phyloP scores from a whole-genome alignment of 805 yeast genomes.

The Saturnispora zaruensis region DNA sequence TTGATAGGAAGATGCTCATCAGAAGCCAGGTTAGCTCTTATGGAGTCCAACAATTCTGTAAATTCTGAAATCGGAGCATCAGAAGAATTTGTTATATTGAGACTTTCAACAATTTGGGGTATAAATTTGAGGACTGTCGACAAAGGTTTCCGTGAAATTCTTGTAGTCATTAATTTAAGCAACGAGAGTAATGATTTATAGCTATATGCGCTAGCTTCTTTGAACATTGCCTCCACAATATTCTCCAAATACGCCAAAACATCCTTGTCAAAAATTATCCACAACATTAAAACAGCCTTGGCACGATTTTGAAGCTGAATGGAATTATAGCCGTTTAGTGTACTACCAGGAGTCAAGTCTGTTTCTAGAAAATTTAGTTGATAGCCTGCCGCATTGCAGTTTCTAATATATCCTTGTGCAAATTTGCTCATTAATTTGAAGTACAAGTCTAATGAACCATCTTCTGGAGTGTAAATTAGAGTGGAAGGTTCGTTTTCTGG shows the following conservation, averaged over 20 bases:
- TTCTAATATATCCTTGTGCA: slow-evolving; percentile 9
- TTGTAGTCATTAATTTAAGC: slow-evolving; percentile 6
- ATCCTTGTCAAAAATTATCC: slow-evolving; percentile 24
- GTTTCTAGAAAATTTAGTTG: not conserved
- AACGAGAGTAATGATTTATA: slow-evolving; percentile 9
- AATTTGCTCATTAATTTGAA: slow-evolving; percentile 24
- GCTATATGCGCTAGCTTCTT: slow-evolving; percentile 9
- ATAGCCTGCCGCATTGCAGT: not conserved
- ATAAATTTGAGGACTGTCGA: slow-evolving; percentile 14
- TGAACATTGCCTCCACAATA: slow-evolving; percentile 17
- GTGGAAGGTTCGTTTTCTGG: slow-evolving; percentile 14
- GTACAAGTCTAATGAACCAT: slow-evolving; percentile 27
- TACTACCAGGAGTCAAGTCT: slow-evolving; percentile 28
- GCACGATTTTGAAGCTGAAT: slow-evolving; percentile 24
- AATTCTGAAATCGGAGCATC: slow-evolving; percentile 10
- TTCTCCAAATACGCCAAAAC: slow-evolving; percentile 18
- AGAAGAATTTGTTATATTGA: slow-evolving; percentile 11
- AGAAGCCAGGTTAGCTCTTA: slow-evolving; percentile 6
- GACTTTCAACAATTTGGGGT: slow-evolving; percentile 11
- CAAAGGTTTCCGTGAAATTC: slow-evolving; percentile 16
- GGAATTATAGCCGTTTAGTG: slow-evolving; percentile 21
- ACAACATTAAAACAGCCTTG: slow-evolving; percentile 25
- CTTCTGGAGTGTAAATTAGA: slow-evolving; percentile 13
- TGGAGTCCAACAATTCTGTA: slow-evolving; percentile 11
- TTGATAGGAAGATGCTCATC: slow-evolving; percentile 10